Percentiles rank a stretch among this genome's conserved stretches.
Evolutionary conservation across 192 early-diverging fungal species (phyloP).

Genomic region (Allomyces macrogynus): DNA sequence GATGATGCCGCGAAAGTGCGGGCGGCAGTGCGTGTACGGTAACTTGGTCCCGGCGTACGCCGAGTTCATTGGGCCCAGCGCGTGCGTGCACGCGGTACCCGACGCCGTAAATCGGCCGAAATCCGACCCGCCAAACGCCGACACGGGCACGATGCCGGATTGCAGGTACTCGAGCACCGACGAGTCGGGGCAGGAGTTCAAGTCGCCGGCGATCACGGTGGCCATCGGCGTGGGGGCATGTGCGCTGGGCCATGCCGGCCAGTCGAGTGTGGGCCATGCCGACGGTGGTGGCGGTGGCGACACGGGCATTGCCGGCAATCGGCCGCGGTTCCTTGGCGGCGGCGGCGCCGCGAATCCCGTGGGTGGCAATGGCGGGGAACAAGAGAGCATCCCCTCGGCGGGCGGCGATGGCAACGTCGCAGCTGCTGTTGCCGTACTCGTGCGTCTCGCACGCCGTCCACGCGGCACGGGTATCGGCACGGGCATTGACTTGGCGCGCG

Average conservation of each 20-base stretch:
- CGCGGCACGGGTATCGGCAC: not conserved
- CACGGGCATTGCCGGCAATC: not conserved
- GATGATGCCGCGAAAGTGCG: slow-evolving; percentile 3
- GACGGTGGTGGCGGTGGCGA: not conserved
- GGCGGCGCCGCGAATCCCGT: too few relatives aligned
- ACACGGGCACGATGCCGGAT: not conserved
- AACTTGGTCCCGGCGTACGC: not conserved
- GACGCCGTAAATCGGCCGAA: slow-evolving; percentile 3
- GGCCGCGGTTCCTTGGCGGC: too few relatives aligned
- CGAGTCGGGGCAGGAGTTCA: slow-evolving; percentile 1
- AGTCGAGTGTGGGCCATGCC: too few relatives aligned
- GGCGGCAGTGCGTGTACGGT: slow-evolving; percentile 1
- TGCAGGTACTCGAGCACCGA: slow-evolving; percentile 1
- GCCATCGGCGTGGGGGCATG: not conserved
- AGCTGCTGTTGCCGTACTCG: not conserved
- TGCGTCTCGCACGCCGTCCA: not conserved
- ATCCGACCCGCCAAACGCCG: slow-evolving; percentile 1
- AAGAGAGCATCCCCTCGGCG: too few relatives aligned
- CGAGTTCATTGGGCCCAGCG: not conserved
- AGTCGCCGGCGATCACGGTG: slow-evolving; percentile 3
- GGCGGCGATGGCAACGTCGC: not conserved
- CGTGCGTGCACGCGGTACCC: not conserved
- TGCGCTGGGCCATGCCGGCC: too few relatives aligned
- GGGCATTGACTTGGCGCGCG: not conserved
- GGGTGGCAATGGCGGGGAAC: too few relatives aligned